Percentiles rank a stretch among this genome's conserved stretches.
Evolutionary conservation across 2,329 filamentous ascomycete species (phyloP).

Genomic region (Lecanicillium sp.): DNA sequence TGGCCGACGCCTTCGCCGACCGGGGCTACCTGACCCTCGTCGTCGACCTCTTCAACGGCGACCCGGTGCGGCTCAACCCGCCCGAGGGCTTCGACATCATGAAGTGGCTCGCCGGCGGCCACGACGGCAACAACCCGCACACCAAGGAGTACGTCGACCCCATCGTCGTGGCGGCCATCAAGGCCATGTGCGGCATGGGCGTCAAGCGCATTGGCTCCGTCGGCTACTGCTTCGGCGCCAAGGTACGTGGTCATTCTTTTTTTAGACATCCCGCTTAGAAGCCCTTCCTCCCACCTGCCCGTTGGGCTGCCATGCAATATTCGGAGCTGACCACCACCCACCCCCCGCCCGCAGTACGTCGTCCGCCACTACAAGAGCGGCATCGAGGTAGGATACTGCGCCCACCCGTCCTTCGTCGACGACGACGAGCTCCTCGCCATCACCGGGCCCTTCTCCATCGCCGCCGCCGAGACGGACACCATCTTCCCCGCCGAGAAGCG

Average conservation of each 20-base stretch:
- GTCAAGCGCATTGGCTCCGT: slow-evolving; percentile 48
- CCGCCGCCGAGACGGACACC: slow-evolving; percentile 56
- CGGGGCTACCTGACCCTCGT: slow-evolving; percentile 34
- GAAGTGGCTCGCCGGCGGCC: slow-evolving; percentile 34
- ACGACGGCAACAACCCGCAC: slow-evolving; percentile 42
- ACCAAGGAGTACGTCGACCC: slow-evolving; percentile 27
- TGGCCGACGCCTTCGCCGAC: slow-evolving; percentile 35
- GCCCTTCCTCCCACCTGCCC: background rate
- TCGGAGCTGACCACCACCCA: too few species aligned
- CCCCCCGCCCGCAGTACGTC: too few species aligned
- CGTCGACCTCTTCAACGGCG: slow-evolving; percentile 34
- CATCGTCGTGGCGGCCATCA: slow-evolving; percentile 35
- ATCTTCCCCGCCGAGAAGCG: slow-evolving; percentile 54
- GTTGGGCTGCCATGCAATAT: too few species aligned
- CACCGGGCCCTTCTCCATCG: slow-evolving; percentile 51
- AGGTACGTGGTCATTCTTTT: slow-evolving; percentile 35
- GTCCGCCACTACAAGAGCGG: slow-evolving; percentile 55
- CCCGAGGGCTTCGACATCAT: slow-evolving; percentile 26
- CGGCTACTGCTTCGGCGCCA: slow-evolving; percentile 62
- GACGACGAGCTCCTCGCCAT: slow-evolving; percentile 54
- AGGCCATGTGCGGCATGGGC: slow-evolving; percentile 49
- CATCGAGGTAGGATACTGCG: slow-evolving; percentile 54
- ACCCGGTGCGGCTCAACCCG: slow-evolving; percentile 23
- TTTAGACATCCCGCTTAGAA: background rate
- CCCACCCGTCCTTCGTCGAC: slow-evolving; percentile 58